phyloP scores from a whole-genome alignment of 192 early-diverging fungal species.

The Phycomyces nitens region DNA sequence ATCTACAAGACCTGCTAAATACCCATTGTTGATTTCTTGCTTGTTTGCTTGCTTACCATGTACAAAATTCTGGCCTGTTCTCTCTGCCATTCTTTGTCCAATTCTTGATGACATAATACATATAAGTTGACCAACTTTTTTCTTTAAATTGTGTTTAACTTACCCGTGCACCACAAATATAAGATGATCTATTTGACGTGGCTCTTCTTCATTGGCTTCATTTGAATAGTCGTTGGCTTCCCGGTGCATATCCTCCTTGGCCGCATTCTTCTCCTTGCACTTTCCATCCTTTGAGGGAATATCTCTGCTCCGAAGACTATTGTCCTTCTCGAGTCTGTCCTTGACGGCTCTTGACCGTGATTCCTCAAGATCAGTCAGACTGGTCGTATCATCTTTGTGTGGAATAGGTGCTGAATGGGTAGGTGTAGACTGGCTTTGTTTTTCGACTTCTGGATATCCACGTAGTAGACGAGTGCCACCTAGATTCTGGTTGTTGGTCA shows the following conservation, averaged over 20 bases:
- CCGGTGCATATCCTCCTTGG: slow-evolving; percentile 22
- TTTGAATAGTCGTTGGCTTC: slow-evolving; percentile 52
- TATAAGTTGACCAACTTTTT: no score
- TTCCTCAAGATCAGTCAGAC: slow-evolving; percentile 1
- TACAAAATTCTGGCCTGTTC: slow-evolving; percentile 48
- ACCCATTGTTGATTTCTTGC: no score
- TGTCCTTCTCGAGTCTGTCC: no score
- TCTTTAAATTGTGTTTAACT: background rate
- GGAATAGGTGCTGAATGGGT: no score
- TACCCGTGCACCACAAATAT: slow-evolving; percentile 79
- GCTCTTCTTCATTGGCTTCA: slow-evolving; percentile 50
- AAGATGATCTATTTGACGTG: slow-evolving; percentile 71
- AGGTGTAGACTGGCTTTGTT: slow-evolving; percentile 6
- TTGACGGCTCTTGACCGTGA: slow-evolving; percentile 20
- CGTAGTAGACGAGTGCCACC: slow-evolving; percentile 69
- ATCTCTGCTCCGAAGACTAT: background rate
- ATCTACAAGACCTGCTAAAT: no score
- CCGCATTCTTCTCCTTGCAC: background rate
- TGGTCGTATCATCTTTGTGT: no score
- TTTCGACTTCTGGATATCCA: slow-evolving; percentile 73
- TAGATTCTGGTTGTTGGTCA: slow-evolving; percentile 49
- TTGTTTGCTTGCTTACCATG: slow-evolving; percentile 36
- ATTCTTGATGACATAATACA: no score
- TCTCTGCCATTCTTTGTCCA: slow-evolving; percentile 77
- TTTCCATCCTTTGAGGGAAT: background rate